Conservation (phyloP, 2,329 filamentous ascomycete species). For the Phyllosticta citrichinensis region DNA sequence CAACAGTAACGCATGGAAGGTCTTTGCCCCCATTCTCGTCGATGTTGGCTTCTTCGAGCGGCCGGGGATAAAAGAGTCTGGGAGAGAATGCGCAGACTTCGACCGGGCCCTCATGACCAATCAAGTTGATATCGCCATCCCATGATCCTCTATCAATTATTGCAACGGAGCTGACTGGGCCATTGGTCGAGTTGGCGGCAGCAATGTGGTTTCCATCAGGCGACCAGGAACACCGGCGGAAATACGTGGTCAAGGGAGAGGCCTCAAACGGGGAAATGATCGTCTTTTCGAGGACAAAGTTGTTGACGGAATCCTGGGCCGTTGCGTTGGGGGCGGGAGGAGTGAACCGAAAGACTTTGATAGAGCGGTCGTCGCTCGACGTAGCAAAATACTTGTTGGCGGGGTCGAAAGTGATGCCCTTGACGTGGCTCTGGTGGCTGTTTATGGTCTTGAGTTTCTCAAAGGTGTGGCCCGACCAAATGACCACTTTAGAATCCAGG, state of each 20-base stretch:
- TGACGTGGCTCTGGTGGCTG: conserved; percentile 93
- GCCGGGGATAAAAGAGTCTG: conserved; percentile 69
- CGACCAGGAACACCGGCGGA: conserved; percentile 92
- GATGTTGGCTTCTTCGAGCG: conserved; percentile 41
- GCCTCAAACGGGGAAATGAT: conserved; percentile 80
- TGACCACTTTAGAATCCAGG: conserved; percentile 92
- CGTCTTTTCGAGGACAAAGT: conserved; percentile 89
- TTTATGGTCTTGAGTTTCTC: conserved; percentile 93
- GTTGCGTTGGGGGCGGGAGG: conserved; percentile 83
- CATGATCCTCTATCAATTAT: conserved; percentile 87
- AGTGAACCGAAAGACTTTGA: conserved; percentile 93
- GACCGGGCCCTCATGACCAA: conserved; percentile 92
- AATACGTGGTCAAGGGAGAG: conserved; percentile 93
- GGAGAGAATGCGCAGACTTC: conserved; percentile 98
- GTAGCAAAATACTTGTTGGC: conserved; percentile 99
- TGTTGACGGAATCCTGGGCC: conserved; percentile 90
- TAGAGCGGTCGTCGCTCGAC: conserved; percentile 89
- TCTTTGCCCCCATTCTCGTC: conserved; percentile 34
- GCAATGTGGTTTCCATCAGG: conserved; percentile 96
- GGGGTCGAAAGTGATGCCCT: conserved; percentile 96
- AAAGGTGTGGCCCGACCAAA: conserved; percentile 97
- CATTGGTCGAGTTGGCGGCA: conserved; percentile 92
- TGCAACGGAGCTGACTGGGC: conserved; percentile 90
- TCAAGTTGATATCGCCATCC: conserved; percentile 95
- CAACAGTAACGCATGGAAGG: conserved; percentile 66